Evolutionary conservation across 306 rosid species (phyloP).

Genomic region (Cercis canadensis): DNA sequence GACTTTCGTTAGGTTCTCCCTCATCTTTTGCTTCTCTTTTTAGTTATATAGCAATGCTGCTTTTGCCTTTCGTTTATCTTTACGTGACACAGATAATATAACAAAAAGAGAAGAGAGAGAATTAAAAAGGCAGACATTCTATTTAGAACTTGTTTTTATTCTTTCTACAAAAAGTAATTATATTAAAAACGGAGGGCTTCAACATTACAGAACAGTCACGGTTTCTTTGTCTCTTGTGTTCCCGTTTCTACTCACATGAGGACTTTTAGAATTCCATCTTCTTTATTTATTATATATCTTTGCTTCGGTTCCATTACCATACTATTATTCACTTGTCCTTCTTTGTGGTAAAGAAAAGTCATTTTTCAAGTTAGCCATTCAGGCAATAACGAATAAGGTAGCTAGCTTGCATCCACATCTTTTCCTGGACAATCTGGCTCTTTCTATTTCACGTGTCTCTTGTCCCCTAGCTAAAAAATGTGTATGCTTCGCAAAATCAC

Average conservation of each 20-base stretch:
- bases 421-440: neutral
- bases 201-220: neutral
- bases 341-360: neutral
- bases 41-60: neutral
- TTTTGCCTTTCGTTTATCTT: slow-evolving; percentile 2
- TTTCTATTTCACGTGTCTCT: neutral
- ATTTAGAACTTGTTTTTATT: neutral
- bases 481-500: too few relatives aligned
- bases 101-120: neutral
- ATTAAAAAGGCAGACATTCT: neutral
- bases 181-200: neutral
- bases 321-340: slow-evolving; percentile 2
- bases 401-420: neutral
- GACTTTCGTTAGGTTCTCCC: slow-evolving; percentile 45
- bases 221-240: neutral
- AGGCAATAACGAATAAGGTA: neutral
- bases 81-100: neutral
- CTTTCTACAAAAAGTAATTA: neutral
- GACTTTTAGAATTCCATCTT: neutral
- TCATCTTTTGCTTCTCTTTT: neutral
- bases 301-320: neutral
- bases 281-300: neutral
- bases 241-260: neutral
- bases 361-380: slow-evolving; percentile 4
- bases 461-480: too few relatives aligned